These are phyloP conservation scores for Cyanodermella asteris DNA, from an alignment of 2,329 filamentous ascomycete species.

Conservation along the genomic window DNA sequence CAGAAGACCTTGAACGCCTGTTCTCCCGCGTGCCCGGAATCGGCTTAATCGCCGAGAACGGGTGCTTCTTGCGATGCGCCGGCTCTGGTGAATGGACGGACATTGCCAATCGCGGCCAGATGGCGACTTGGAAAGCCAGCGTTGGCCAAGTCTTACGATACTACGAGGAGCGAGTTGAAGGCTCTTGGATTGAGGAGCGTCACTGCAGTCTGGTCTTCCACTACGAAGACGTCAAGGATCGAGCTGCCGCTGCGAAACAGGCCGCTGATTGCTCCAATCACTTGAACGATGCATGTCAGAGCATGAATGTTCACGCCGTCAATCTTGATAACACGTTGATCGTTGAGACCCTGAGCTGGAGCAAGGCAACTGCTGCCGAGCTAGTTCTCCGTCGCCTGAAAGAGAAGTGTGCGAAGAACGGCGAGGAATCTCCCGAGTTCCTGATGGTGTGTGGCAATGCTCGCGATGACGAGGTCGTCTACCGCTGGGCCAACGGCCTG, in stretches of 20 bases:
- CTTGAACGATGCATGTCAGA: constrained; percentile 81
- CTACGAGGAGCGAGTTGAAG: constrained; percentile 74
- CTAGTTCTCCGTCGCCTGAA: constrained; percentile 44
- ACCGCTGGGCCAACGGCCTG: constrained; percentile 77
- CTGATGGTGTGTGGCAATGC: constrained; percentile 77
- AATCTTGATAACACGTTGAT: constrained; percentile 59
- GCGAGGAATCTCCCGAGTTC: constrained; percentile 43
- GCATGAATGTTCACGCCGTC: constrained; percentile 64
- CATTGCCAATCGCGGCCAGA: constrained; percentile 50
- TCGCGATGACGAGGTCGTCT: constrained; percentile 81
- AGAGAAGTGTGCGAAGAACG: constrained; percentile 14
- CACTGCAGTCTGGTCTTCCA: constrained; percentile 83
- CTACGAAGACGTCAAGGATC: constrained; percentile 63
- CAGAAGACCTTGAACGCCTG: constrained; percentile 67
- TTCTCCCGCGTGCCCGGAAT: constrained; percentile 68
- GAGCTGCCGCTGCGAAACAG: constrained; percentile 50
- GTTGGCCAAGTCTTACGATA: constrained; percentile 70
- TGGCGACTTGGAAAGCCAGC: constrained; percentile 59
- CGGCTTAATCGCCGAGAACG: constrained; percentile 85
- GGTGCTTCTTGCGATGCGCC: constrained; percentile 64
- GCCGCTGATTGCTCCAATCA: constrained; percentile 82
- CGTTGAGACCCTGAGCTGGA: constrained; percentile 69
- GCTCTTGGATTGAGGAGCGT: constrained; percentile 73
- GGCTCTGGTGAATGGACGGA: constrained; percentile 50
- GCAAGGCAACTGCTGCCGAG: constrained; percentile 64